These are phyloP conservation scores for Termitomyces bulborhizus DNA, from an alignment of 768 basidiomycete species.

Conservation along the genomic window DNA sequence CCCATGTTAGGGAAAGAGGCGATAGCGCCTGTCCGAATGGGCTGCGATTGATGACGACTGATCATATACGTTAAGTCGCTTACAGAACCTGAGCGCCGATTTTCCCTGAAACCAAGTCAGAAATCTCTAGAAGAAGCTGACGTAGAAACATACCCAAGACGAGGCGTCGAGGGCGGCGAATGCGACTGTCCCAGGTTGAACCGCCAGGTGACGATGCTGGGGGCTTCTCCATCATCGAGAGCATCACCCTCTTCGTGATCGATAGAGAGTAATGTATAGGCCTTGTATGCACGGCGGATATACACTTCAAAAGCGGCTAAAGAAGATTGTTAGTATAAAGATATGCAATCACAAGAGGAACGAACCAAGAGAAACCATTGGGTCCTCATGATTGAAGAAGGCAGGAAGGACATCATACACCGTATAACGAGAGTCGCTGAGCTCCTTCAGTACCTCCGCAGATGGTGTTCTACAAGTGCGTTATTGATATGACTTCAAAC, in stretches of 20 bases:
- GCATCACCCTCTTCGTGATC: conserved; percentile 94
- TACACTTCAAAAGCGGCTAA: conserved; percentile 94
- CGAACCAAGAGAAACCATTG: conserved; percentile 78
- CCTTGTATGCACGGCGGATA: conserved; percentile 90
- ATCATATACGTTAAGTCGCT: conserved; percentile 95
- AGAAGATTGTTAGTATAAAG: neutral
- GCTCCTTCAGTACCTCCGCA: conserved; percentile 81
- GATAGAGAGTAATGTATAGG: conserved; percentile 84
- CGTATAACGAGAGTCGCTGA: conserved; percentile 93
- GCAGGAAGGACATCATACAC: conserved; percentile 96
- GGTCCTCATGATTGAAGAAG: conserved; percentile 87
- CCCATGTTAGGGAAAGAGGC: conserved; percentile 80
- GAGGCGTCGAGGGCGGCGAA: conserved; percentile 81
- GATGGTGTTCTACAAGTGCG: conserved; percentile 60
- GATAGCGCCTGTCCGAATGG: conserved; percentile 85
- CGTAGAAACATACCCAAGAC: conserved; percentile 39
- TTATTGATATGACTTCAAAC: conserved; percentile 8
- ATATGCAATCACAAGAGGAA: conserved; percentile 3
- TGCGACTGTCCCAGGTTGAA: conserved; percentile 92
- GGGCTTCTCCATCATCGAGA: conserved; percentile 75
- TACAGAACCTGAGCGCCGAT: conserved; percentile 84
- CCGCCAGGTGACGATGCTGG: conserved; percentile 82
- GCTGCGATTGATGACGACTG: conserved; percentile 79
- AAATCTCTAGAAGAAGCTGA: neutral
- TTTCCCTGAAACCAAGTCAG: conserved; percentile 34